A percentile compares a stretch with the other conserved stretches of the same genome.
Conservation (phyloP, 2,329 filamentous ascomycete species). For the Keithomyces neogunnii region DNA sequence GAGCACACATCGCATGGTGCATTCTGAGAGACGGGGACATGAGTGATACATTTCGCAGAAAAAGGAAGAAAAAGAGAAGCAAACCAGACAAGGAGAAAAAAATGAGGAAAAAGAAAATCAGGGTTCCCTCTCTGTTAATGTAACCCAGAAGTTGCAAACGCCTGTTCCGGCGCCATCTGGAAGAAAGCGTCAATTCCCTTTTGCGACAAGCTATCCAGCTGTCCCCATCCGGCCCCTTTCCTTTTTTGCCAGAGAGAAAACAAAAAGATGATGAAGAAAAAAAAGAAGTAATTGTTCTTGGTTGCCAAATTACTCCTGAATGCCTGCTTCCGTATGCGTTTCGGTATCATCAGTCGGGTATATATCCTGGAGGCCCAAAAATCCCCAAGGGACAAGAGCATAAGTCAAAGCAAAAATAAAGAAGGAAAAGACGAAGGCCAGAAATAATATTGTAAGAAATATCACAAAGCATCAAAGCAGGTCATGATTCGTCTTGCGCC, state of each 20-base stretch:
- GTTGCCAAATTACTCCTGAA: slow-evolving; percentile 4
- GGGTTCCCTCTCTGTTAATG: not conserved
- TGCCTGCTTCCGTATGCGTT: slow-evolving; percentile 2
- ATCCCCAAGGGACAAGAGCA: slow-evolving; percentile 4
- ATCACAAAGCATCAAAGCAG: not conserved
- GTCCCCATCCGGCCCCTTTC: not conserved
- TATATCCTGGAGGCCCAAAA: slow-evolving; percentile 19
- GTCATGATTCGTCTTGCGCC: not conserved
- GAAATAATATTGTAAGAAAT: not conserved
- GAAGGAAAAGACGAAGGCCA: slow-evolving; percentile 2
- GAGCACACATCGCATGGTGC: not conserved
- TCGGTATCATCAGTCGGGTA: slow-evolving; percentile 14
- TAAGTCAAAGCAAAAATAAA: slow-evolving; percentile 5
- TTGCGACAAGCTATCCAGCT: not conserved
- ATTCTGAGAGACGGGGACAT: not conserved
- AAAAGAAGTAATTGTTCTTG: not conserved
- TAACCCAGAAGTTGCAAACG: slow-evolving; percentile 1
- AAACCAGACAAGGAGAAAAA: not conserved
- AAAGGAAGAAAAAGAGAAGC: not conserved
- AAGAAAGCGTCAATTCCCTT: not conserved
- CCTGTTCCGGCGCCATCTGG: not conserved
- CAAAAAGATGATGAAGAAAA: not conserved
- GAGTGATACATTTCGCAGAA: not conserved
- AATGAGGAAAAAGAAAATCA: not conserved
- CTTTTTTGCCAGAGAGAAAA: not conserved